These are phyloP conservation scores for Chaetomidium leptoderma DNA, from an alignment of 495 filamentous ascomycete species.

Conservation along the genomic window DNA sequence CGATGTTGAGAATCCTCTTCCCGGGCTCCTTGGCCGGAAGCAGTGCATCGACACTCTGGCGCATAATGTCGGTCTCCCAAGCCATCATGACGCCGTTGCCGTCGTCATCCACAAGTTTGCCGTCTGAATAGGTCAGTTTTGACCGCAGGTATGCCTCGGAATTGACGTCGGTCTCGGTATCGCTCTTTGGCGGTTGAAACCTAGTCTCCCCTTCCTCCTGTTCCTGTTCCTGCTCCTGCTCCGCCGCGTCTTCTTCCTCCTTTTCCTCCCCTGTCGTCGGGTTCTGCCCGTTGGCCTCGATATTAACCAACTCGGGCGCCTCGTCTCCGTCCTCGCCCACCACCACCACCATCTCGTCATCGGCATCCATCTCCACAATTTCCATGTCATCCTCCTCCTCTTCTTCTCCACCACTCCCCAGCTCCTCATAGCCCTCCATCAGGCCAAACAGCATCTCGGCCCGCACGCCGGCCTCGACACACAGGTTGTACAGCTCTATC, in stretches of 20 bases:
- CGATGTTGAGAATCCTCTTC: slow-evolving; percentile 79
- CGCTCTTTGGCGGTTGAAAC: slow-evolving; percentile 34
- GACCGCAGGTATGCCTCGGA: slow-evolving; percentile 75
- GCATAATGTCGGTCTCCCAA: slow-evolving; percentile 93
- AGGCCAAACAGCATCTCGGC: slow-evolving; percentile 79
- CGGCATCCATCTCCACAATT: slow-evolving; percentile 29
- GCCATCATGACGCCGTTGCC: slow-evolving; percentile 95
- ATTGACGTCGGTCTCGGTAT: slow-evolving; percentile 44
- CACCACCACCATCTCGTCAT: slow-evolving; percentile 22
- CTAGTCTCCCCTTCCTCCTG: slow-evolving; percentile 22
- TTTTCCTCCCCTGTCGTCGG: slow-evolving; percentile 10
- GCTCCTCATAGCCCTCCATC: slow-evolving; percentile 70
- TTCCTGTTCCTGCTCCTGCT: slow-evolving; percentile 12
- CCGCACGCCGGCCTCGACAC: slow-evolving; percentile 87
- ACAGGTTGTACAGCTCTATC: slow-evolving; percentile 70
- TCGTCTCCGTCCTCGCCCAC: slow-evolving; percentile 43
- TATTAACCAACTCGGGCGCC: slow-evolving; percentile 29
- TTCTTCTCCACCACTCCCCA: slow-evolving; percentile 61
- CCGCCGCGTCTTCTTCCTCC: slow-evolving; percentile 14
- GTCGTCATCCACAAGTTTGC: slow-evolving; percentile 70
- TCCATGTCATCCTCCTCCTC: slow-evolving; percentile 50
- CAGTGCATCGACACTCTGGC: slow-evolving; percentile 56
- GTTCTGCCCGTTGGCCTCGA: slow-evolving; percentile 22
- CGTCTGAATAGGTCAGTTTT: slow-evolving; percentile 66
- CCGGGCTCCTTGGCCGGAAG: slow-evolving; percentile 44